phyloP scores from a whole-genome alignment of 1,284 basidiomycete genomes.

The Ganoderma resinaceum region DNA sequence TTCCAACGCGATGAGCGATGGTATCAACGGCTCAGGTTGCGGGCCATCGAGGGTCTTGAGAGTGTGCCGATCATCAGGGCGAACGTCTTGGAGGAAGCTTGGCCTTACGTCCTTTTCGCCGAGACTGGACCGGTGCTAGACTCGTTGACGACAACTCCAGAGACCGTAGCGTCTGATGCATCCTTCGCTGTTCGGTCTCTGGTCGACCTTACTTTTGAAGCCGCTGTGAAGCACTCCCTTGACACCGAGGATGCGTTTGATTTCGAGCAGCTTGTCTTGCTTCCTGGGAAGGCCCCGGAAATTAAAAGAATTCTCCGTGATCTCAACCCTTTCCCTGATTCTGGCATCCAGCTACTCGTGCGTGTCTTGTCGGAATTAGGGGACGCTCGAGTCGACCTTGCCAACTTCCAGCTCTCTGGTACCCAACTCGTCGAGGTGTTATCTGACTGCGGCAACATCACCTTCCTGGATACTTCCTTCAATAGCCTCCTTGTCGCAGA shows the following conservation, averaged over 20 bases:
- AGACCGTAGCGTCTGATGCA: neutral
- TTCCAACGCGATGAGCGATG: neutral
- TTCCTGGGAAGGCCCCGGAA: slow-evolving; percentile 34
- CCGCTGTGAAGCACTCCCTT: slow-evolving; percentile 37
- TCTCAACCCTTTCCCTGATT: slow-evolving; percentile 36
- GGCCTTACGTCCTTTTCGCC: neutral
- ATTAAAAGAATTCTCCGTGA: slow-evolving; percentile 31
- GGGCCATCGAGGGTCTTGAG: neutral
- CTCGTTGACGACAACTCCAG: neutral
- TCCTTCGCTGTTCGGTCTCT: slow-evolving; percentile 21
- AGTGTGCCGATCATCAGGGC: neutral
- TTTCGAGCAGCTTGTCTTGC: slow-evolving; percentile 38
- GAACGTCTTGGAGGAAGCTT: neutral
- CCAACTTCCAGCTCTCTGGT: slow-evolving; percentile 32
- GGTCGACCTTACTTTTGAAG: slow-evolving; percentile 35
- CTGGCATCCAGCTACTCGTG: slow-evolving; percentile 32
- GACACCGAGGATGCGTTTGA: slow-evolving; percentile 31
- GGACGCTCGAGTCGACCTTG: slow-evolving; percentile 33
- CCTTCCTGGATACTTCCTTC: slow-evolving; percentile 37
- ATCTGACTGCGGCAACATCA: slow-evolving; percentile 20
- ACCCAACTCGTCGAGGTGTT: slow-evolving; percentile 33
- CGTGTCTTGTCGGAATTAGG: slow-evolving; percentile 23
- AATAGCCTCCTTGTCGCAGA: slow-evolving; percentile 31
- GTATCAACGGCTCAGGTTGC: neutral
- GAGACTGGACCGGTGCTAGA: neutral